These are phyloP conservation scores for Roridomyces roridus DNA, from an alignment of 768 basidiomycete species.

Conservation along the genomic window DNA sequence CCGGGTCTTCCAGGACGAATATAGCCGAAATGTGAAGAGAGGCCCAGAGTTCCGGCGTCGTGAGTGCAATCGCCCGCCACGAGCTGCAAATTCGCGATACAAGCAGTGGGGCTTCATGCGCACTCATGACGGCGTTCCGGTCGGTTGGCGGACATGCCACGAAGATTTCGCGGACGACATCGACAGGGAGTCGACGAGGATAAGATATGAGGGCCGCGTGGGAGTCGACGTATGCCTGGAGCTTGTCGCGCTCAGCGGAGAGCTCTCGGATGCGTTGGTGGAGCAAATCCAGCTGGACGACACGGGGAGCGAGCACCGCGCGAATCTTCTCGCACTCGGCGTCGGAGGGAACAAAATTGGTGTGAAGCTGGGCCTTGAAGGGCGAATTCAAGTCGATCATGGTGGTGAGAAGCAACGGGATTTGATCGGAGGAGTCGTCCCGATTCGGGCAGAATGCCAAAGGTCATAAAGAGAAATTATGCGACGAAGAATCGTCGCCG, in stretches of 20 bases:
- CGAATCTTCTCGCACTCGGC: background rate
- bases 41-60: slow-evolving; percentile 35
- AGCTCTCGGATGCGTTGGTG: background rate
- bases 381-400: slow-evolving; percentile 1
- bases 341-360: background rate
- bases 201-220: slow-evolving; percentile 5
- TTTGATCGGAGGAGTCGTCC: too few species aligned
- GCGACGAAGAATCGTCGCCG: too few species aligned
- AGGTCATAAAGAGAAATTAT: too few species aligned
- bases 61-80: slow-evolving; percentile 31
- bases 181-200: background rate
- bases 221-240: background rate
- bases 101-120: slow-evolving; percentile 28
- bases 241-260: background rate
- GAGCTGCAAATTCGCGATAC: slow-evolving; percentile 36
- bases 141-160: background rate
- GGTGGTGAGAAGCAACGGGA: too few species aligned
- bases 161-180: slow-evolving; percentile 5
- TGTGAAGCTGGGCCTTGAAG: background rate
- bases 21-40: slow-evolving; percentile 12
- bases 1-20: background rate
- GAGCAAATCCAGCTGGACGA: background rate
- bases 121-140: slow-evolving; percentile 2
- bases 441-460: too few species aligned
- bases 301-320: background rate